A percentile compares a stretch with the other conserved stretches of the same genome.
These are phyloP conservation scores for Chaetomium olivaceum DNA, from an alignment of 2,329 filamentous ascomycete genomes.

Conservation along the genomic window DNA sequence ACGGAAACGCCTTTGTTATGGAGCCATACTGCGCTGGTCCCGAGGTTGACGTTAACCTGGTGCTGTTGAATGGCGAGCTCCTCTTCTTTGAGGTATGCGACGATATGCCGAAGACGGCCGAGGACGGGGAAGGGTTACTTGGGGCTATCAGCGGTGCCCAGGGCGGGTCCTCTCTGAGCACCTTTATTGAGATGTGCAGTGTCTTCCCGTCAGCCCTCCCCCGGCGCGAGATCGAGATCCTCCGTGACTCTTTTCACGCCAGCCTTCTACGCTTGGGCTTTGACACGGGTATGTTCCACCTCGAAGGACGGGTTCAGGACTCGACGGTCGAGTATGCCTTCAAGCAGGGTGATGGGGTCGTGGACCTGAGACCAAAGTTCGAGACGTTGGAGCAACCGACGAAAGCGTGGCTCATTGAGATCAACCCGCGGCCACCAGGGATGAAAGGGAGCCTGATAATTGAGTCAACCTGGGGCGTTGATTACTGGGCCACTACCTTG, in stretches of 20 bases:
- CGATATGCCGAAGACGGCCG: neutral
- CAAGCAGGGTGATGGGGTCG: neutral
- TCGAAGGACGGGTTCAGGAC: neutral
- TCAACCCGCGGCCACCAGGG: neutral
- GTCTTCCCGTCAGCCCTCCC: neutral
- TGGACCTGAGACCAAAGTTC: neutral
- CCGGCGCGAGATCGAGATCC: neutral
- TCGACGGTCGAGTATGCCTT: neutral
- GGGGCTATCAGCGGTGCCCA: neutral
- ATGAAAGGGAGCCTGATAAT: neutral
- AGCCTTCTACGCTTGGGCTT: neutral
- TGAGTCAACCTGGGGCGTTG: neutral
- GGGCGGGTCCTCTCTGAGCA: neutral
- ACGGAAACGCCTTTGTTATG: neutral
- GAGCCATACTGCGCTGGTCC: neutral
- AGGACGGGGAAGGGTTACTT: neutral
- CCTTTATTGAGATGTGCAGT: neutral
- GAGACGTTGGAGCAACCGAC: neutral
- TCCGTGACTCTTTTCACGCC: neutral
- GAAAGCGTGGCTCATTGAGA: neutral
- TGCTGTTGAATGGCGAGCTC: neutral
- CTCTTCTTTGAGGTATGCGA: constrained; percentile 3
- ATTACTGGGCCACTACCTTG: neutral
- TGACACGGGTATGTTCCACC: neutral
- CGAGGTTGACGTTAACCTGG: neutral